A percentile compares a stretch with the other conserved stretches of the same genome.
phyloP scores from a whole-genome alignment of 2,329 filamentous ascomycete genomes.

The Diplodia scrobiculata region DNA sequence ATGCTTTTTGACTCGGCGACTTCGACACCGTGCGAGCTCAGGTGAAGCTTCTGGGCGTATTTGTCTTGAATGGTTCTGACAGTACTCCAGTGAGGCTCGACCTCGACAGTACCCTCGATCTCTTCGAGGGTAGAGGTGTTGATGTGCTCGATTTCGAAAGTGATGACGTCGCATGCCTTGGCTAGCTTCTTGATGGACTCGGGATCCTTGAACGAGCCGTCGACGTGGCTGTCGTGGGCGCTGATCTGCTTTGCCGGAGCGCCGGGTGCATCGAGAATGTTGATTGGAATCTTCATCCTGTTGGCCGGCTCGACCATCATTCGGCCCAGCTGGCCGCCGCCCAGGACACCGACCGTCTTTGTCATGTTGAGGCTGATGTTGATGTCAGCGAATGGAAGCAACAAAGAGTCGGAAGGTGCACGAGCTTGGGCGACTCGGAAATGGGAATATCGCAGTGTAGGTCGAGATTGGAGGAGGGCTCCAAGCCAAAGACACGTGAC shows the following conservation, averaged over 20 bases:
- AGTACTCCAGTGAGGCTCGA: constrained; percentile 81
- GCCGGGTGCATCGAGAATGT: constrained; percentile 73
- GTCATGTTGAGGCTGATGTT: constrained; percentile 25
- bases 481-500: too few species aligned
- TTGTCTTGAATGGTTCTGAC: constrained; percentile 92
- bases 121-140: constrained; percentile 88
- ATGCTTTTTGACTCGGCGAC: constrained; percentile 72
- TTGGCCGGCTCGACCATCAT: constrained; percentile 93
- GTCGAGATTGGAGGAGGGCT: neutral
- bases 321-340: constrained; percentile 69
- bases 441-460: neutral
- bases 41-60: constrained; percentile 81
- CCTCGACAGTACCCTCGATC: constrained; percentile 66
- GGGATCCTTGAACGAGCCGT: constrained; percentile 84
- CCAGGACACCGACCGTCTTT: constrained; percentile 45
- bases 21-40: constrained; percentile 67
- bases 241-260: constrained; percentile 86
- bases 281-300: constrained; percentile 74
- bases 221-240: constrained; percentile 71
- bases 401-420: neutral
- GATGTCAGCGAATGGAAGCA: constrained; percentile 2
- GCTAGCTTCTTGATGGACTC: constrained; percentile 80
- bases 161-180: constrained; percentile 73
- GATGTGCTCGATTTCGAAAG: constrained; percentile 94
- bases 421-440: too few species aligned